Conservation (phyloP, 345 rosid genomes). For the Syzygium grande region DNA sequence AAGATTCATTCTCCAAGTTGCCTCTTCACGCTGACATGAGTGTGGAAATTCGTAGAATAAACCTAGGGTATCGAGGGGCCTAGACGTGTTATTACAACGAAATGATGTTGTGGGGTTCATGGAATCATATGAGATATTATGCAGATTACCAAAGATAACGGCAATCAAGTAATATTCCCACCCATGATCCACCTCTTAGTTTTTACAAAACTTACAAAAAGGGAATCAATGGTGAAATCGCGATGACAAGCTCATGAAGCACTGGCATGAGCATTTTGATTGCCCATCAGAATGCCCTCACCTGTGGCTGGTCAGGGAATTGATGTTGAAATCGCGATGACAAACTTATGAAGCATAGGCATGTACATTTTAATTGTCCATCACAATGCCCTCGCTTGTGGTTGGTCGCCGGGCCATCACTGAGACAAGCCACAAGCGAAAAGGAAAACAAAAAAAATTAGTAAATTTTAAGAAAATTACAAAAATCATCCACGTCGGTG, state of each 20-base stretch:
- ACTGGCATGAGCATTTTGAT: not conserved
- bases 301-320: rapidly evolving
- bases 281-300: not conserved
- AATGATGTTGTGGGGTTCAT: not conserved
- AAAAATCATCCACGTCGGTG: no score
- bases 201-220: not conserved
- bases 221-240: not conserved
- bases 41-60: not conserved
- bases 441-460: no score
- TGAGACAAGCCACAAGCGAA: no score
- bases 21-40: not conserved
- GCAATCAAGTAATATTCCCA: not conserved
- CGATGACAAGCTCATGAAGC: not conserved
- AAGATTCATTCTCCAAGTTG: not conserved
- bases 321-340: rapidly evolving
- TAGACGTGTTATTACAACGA: not conserved
- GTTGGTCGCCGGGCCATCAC: no score
- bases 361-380: not conserved
- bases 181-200: not conserved
- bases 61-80: not conserved
- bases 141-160: not conserved
- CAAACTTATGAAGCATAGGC: not conserved
- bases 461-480: no score
- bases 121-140: not conserved
- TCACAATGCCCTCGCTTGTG: not conserved